phyloP scores from a whole-genome alignment of 2,329 filamentous ascomycete species.

The Nigrospora sphaerica region DNA sequence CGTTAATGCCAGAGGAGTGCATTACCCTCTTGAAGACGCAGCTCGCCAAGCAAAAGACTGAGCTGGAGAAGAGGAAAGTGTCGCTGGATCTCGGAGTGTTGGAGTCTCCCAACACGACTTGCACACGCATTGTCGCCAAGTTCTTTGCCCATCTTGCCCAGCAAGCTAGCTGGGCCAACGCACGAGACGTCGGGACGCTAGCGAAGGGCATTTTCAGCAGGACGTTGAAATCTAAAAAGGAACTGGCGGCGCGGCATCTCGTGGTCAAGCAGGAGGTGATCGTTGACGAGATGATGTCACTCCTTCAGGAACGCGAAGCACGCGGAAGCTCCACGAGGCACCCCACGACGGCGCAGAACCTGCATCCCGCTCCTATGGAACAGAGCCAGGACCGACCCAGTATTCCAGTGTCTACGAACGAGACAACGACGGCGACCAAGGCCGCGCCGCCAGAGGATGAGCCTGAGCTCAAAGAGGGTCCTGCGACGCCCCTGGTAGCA shows the following conservation, averaged over 20 bases:
- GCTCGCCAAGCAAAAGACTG: slow-evolving; percentile 9
- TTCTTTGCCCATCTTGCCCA: slow-evolving; percentile 32
- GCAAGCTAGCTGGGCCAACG: slow-evolving; percentile 53
- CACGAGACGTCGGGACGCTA: slow-evolving; percentile 52
- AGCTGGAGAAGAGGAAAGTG: slow-evolving; percentile 16
- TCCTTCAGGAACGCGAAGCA: slow-evolving; percentile 3
- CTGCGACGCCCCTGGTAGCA: too few relatives aligned
- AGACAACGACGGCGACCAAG: too few relatives aligned
- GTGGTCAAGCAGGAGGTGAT: slow-evolving; percentile 3
- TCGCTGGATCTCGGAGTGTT: slow-evolving; percentile 1
- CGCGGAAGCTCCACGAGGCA: not conserved
- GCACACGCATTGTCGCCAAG: slow-evolving; percentile 14
- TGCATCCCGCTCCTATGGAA: not conserved
- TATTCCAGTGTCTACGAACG: too few relatives aligned
- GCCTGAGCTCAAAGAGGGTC: too few relatives aligned
- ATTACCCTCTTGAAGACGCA: slow-evolving; percentile 31
- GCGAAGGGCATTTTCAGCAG: slow-evolving; percentile 40
- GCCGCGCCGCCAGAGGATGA: too few relatives aligned
- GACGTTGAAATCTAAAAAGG: slow-evolving; percentile 19
- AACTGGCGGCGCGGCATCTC: not conserved
- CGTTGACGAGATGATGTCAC: slow-evolving; percentile 3
- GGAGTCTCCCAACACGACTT: slow-evolving; percentile 6
- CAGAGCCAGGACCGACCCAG: not conserved
- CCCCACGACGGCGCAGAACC: not conserved
- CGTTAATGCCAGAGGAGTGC: slow-evolving; percentile 35